Evolutionary conservation across 345 rosid species (phyloP).

Genomic region (Salix koriyanagi): DNA sequence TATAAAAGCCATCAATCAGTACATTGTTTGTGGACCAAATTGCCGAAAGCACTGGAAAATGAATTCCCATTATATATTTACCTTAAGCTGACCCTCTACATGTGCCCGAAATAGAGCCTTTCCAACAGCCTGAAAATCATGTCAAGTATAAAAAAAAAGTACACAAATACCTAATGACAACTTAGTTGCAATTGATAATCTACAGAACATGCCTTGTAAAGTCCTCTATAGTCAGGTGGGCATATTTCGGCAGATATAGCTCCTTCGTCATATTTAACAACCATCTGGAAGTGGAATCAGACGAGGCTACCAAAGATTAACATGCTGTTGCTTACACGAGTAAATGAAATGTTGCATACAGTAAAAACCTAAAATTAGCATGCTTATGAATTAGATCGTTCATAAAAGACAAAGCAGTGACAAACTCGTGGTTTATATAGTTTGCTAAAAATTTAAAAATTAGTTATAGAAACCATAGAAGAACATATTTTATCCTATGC

Average conservation of each 20-base stretch:
- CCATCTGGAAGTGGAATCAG: slow-evolving; percentile 61
- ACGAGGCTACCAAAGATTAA: slow-evolving; percentile 5
- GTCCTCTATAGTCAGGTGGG: slow-evolving; percentile 76
- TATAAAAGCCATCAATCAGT: slow-evolving; percentile 18
- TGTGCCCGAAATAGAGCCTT: slow-evolving; percentile 96
- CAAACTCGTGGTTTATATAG: neutral
- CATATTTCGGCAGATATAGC: slow-evolving; percentile 65
- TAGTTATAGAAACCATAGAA: neutral
- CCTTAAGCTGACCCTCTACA: slow-evolving; percentile 97
- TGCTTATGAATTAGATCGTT: neutral
- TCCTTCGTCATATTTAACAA: slow-evolving; percentile 87
- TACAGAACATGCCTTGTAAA: slow-evolving; percentile 63
- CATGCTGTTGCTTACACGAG: neutral
- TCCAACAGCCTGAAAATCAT: slow-evolving; percentile 74
- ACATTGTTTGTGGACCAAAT: slow-evolving; percentile 5
- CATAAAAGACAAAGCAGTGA: neutral
- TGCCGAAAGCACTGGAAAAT: neutral
- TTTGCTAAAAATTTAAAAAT: neutral
- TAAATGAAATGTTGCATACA: neutral
- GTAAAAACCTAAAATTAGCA: neutral
- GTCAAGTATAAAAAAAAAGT: slow-evolving; percentile 10
- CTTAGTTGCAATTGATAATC: slow-evolving; percentile 7
- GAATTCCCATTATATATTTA: slow-evolving; percentile 14
- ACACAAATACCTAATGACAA: slow-evolving; percentile 10
- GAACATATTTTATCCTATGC: neutral